phyloP scores from a whole-genome alignment of 2,329 filamentous ascomycete species.

The Dissoconium aciculare region DNA sequence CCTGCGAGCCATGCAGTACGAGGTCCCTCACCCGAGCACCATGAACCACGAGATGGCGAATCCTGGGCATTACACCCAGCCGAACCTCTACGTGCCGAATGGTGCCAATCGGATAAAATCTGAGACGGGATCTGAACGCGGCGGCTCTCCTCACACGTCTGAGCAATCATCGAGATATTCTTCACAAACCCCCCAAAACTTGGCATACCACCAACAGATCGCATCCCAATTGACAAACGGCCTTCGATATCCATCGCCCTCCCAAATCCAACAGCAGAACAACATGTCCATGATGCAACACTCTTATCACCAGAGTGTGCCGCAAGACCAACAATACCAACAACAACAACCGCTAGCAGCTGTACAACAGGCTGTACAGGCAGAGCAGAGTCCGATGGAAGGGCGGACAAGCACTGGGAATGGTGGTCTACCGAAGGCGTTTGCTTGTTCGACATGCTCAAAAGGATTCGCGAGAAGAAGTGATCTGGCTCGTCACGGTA shows the following conservation, averaged over 20 bases:
- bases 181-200: constrained; percentile 39
- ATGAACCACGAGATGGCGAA: constrained; percentile 19
- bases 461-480: constrained; percentile 90
- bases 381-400: constrained; percentile 24
- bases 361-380: constrained; percentile 19
- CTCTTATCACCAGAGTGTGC: constrained; percentile 37
- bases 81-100: constrained; percentile 35
- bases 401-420: constrained; percentile 27
- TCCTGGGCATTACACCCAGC: constrained; percentile 22
- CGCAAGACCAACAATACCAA: constrained; percentile 32
- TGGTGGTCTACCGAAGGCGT: constrained; percentile 52
- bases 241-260: constrained; percentile 40
- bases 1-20: constrained; percentile 27
- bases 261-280: constrained; percentile 31
- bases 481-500: constrained; percentile 89
- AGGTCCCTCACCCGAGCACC: constrained; percentile 21
- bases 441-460: constrained; percentile 74
- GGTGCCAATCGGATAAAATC: constrained; percentile 39
- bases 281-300: constrained; percentile 42
- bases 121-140: constrained; percentile 42
- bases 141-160: constrained; percentile 40
- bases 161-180: constrained; percentile 43
- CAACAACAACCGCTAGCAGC: constrained; percentile 22
- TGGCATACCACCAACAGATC: constrained; percentile 32
- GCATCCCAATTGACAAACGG: constrained; percentile 35